Base-by-base conservation (phyloP, 345 rosid species). In the Mercurialis annua region DNA sequence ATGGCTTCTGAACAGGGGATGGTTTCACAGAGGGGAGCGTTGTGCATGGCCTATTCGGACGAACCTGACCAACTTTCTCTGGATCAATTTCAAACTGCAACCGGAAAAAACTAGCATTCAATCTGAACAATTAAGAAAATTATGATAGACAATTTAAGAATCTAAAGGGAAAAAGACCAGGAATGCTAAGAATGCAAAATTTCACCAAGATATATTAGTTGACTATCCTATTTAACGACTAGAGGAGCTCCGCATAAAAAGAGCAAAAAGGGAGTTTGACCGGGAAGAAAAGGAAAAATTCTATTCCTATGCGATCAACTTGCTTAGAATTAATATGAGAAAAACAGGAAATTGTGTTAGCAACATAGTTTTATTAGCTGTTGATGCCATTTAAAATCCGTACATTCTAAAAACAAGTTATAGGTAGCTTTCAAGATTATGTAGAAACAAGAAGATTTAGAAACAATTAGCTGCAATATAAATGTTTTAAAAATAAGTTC, bases 31-130 rank as follows among this genome's bases (percentile, higher is more conserved):
- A 61, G 0, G 79, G 77, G 36, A 84, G 88, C 34, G 88, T 86
- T 59, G 82, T 81, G 36, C 84, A 84, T 57, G 87, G 87, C 73
- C 97, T 78, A 72, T 78, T 84, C 65, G 98, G 96, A 48, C 80
- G 84, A 53, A 75, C 85, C 66, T 86, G 73, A 34, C 79, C 62
- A 20, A 82, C 88, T 70, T 77, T 81, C 63, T 77, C 82, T 10
- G 70, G 72, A 56, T 72, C 76, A 31, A 86, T 80, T 34, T 78
- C 96, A 68, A 85, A 86, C 97, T 93, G 90, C 80, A 81, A 67
- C 10, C 60, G 26, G 56, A 73, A 55, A 68, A 57, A 68, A 65
- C 54, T 20, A 62, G 42, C 31, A 54, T 12, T 20, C 21, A 54
- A 65, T 44, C 18, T 67, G 55, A 24, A 62, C 3, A 53, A 34